Percentiles rank a stretch among this genome's conserved stretches.
Evolutionary conservation across 805 yeast species (phyloP).

Genomic region (Pichia manshurica): DNA sequence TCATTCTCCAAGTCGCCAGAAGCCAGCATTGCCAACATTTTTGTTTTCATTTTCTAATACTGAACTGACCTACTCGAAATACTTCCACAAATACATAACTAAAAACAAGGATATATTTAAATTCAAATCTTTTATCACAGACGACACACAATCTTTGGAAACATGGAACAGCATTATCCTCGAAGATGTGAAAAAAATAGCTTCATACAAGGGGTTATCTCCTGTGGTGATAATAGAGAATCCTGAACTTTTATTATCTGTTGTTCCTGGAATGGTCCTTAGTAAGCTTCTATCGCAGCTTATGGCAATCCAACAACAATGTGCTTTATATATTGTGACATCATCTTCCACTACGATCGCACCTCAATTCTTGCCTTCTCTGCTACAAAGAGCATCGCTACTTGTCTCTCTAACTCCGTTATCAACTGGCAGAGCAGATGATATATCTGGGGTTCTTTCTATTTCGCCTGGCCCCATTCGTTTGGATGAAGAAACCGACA

Average conservation of each 20-base stretch:
- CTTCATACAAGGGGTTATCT: background rate
- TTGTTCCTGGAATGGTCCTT: slow-evolving; percentile 9
- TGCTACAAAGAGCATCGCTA: slow-evolving; percentile 46
- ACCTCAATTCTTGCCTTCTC: background rate
- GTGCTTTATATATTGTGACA: slow-evolving; percentile 37
- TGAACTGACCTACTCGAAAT: slow-evolving; percentile 5
- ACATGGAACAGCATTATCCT: slow-evolving; percentile 19
- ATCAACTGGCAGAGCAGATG: slow-evolving; percentile 76
- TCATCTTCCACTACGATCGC: slow-evolving; percentile 20
- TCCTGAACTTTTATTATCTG: slow-evolving; percentile 27
- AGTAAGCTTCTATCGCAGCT: slow-evolving; percentile 19
- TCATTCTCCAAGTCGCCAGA: background rate
- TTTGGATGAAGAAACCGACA: background rate
- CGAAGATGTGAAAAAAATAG: slow-evolving; percentile 13
- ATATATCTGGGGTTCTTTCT: slow-evolving; percentile 67
- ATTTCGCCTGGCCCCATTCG: slow-evolving; percentile 45
- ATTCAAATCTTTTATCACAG: slow-evolving; percentile 37
- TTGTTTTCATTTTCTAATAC: slow-evolving; percentile 5
- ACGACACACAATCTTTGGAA: slow-evolving; percentile 23
- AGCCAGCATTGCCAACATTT: background rate
- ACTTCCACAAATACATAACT: slow-evolving; percentile 4
- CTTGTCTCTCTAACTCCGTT: slow-evolving; percentile 60
- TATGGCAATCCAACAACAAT: slow-evolving; percentile 16
- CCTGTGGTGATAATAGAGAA: slow-evolving; percentile 23
- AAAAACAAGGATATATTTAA: slow-evolving; percentile 23